Conservation (phyloP, 306 rosid genomes). For the Sechiopsis laciniata region DNA sequence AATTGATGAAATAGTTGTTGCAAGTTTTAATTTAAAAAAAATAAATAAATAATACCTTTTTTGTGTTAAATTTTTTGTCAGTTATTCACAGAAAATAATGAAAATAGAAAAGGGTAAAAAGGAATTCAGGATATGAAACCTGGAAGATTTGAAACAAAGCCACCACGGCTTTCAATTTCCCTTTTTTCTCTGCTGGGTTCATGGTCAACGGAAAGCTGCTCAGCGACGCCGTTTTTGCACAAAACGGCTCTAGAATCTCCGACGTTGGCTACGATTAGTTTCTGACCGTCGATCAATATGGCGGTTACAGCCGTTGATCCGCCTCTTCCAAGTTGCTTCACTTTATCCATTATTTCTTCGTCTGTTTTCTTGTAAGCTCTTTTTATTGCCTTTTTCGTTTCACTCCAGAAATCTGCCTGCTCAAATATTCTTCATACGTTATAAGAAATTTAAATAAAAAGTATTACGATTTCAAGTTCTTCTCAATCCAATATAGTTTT, state of each 20-base stretch:
- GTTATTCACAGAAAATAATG: too few relatives aligned
- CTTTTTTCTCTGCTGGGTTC: constrained; percentile 57
- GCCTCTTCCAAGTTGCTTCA: constrained; percentile 47
- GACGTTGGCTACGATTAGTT: constrained; percentile 60
- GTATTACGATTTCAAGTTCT: too few relatives aligned
- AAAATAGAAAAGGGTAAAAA: neutral
- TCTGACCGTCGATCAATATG: constrained; percentile 47
- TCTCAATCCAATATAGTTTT: too few relatives aligned
- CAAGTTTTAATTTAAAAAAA: too few relatives aligned
- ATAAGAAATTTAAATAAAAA: too few relatives aligned
- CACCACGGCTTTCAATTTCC: constrained; percentile 58
- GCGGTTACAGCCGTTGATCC: constrained; percentile 78
- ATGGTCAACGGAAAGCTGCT: constrained; percentile 57
- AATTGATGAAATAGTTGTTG: too few relatives aligned
- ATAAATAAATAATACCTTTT: too few relatives aligned
- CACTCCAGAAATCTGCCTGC: constrained; percentile 49
- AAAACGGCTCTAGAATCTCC: constrained; percentile 67
- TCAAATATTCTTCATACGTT: too few relatives aligned
- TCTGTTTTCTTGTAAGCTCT: constrained; percentile 52
- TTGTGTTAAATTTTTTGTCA: too few relatives aligned
- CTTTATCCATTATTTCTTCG: constrained; percentile 46
- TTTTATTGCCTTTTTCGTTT: constrained; percentile 40
- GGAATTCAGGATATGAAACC: constrained; percentile 23
- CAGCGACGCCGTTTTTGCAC: constrained; percentile 46
- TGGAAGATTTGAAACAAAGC: constrained; percentile 65